Percentiles rank a stretch among this genome's conserved stretches.
phyloP scores from a whole-genome alignment of 345 rosid genomes.

The Turritis glabra region DNA sequence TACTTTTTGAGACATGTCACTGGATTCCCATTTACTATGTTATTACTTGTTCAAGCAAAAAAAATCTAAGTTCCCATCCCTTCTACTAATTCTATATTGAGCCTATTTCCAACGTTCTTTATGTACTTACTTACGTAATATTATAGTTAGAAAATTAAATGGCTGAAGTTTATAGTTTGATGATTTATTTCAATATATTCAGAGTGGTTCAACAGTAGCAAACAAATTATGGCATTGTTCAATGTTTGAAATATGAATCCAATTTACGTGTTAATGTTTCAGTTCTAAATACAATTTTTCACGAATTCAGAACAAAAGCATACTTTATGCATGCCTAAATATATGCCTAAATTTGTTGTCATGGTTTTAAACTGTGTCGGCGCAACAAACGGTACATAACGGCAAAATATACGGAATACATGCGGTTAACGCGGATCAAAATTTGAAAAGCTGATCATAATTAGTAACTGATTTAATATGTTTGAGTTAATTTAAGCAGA shows the following conservation, averaged over 20 bases:
- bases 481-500: background rate
- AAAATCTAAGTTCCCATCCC: constrained; percentile 3
- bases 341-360: background rate
- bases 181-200: background rate
- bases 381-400: background rate
- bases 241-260: background rate
- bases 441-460: background rate
- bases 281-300: background rate
- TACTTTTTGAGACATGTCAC: constrained; percentile 45
- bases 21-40: constrained; percentile 39
- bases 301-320: background rate
- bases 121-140: constrained; percentile 13
- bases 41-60: constrained; percentile 40
- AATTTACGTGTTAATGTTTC: background rate
- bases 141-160: background rate
- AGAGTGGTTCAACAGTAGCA: background rate
- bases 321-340: background rate
- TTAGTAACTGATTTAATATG: background rate
- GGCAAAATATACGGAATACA: background rate
- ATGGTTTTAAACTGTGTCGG: background rate
- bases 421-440: background rate
- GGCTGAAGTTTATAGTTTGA: background rate
- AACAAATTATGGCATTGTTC: background rate
- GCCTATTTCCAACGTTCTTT: constrained; percentile 34
- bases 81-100: constrained; percentile 26